A percentile compares a stretch with the other conserved stretches of the same genome.
Evolutionary conservation across 2,329 filamentous ascomycete species (phyloP).

Genomic region (Sarocladium strictum): DNA sequence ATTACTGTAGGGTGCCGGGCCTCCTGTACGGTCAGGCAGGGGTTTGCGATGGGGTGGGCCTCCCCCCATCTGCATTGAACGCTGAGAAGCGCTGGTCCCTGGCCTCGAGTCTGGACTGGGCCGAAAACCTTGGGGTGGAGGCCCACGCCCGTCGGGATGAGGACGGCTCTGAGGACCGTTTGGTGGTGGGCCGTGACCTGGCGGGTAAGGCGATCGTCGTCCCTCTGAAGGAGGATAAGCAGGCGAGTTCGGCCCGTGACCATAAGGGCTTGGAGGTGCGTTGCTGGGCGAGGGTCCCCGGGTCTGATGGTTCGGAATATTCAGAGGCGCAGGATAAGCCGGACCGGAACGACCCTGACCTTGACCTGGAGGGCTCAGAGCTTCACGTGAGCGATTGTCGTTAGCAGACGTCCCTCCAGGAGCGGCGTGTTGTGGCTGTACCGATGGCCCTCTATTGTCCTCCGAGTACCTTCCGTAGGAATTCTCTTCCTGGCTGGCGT

Average conservation of each 20-base stretch:
- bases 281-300: conserved; percentile 31
- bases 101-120: background rate
- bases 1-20: background rate
- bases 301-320: conserved; percentile 34
- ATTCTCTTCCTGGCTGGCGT: conserved; percentile 23
- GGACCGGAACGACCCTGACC: conserved; percentile 19
- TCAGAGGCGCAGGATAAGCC: conserved; percentile 33
- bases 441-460: conserved; percentile 37
- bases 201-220: conserved; percentile 23
- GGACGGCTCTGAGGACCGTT: conserved; percentile 15
- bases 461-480: conserved; percentile 26
- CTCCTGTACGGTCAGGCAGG: background rate
- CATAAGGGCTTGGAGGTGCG: conserved; percentile 25
- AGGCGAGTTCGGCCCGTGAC: conserved; percentile 23
- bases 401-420: conserved; percentile 49
- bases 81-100: conserved; percentile 7
- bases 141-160: conserved; percentile 17
- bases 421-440: conserved; percentile 42
- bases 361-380: conserved; percentile 34
- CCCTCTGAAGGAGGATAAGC: conserved; percentile 26
- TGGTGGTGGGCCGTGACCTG: conserved; percentile 10
- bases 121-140: conserved; percentile 11
- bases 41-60: background rate
- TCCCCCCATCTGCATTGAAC: background rate
- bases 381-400: conserved; percentile 47